phyloP scores from a whole-genome alignment of 1,284 basidiomycete species.

The Malassezia sp. region DNA sequence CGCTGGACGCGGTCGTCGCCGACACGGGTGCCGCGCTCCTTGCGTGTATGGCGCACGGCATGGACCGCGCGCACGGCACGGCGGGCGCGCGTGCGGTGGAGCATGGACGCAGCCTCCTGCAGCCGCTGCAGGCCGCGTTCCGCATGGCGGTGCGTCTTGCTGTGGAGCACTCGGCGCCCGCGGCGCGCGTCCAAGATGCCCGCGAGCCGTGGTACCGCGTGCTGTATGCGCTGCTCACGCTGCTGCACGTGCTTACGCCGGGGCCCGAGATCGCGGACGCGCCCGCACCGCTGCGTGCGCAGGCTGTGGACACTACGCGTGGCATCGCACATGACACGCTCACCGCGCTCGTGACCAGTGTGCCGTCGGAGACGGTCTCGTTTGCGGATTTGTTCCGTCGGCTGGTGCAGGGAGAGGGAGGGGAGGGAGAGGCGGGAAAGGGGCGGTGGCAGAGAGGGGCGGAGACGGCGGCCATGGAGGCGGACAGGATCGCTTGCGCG shows the following conservation, averaged over 20 bases:
- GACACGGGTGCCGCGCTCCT: conserved; percentile 31
- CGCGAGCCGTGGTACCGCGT: conserved; percentile 85
- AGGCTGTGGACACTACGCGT: background rate
- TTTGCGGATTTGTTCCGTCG: conserved; percentile 84
- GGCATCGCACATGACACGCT: conserved; percentile 67
- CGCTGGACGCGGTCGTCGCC: conserved; percentile 34
- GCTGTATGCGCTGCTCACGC: conserved; percentile 65
- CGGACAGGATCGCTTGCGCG: conserved; percentile 49
- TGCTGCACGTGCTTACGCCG: conserved; percentile 53
- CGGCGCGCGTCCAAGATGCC: conserved; percentile 47
- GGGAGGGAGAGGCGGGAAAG: too few species aligned
- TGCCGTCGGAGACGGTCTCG: conserved; percentile 68
- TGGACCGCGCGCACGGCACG: background rate
- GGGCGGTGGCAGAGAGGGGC: too few species aligned
- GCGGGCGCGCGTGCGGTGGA: background rate
- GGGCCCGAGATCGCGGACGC: background rate
- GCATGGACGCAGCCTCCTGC: background rate
- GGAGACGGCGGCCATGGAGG: too few species aligned
- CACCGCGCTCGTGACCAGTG: conserved; percentile 57
- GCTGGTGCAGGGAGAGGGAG: too few species aligned
- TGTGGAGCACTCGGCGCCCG: conserved; percentile 17
- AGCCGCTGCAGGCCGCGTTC: conserved; percentile 15
- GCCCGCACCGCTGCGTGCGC: background rate
- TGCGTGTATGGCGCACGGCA: background rate
- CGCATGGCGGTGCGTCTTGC: conserved; percentile 22